Evolutionary conservation across 2,329 filamentous ascomycete genomes (phyloP), one percentile per base, ranked within the genome.

Genomic region (Fusarium mundagurra): DNA sequence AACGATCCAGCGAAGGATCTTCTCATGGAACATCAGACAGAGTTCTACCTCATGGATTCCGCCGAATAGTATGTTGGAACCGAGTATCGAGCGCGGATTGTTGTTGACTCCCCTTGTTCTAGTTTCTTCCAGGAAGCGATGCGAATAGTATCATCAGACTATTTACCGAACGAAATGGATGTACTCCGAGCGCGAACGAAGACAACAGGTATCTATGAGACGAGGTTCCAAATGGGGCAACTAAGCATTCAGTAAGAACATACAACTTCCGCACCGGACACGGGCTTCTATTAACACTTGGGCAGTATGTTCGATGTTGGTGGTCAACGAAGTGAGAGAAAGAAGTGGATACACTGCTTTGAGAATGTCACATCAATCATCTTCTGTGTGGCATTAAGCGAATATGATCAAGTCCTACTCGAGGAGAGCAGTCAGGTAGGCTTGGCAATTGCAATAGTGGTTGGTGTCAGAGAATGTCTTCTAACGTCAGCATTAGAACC

Each of bases 321-420:
- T 72, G 96, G 96, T 31, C 96, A 99, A 84, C 89, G 96, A 81
- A 98, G 96, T 83, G 96, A 99, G 85, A 91, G 96, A 72, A 99
- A 99, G 88, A 99, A 99, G 86, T 99, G 96, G 96, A 99, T 99
- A 81, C 96, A 99, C 85, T 99, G 96, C 86, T 99, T 99, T 83
- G 96, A 99, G 84, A 98, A 98, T 79, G 96, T 99, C 79, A 99
- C 96, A 48, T 98, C 96, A 8, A 99, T 99, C 83, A 99, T 99
- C 77, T 99, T 99, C 85, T 99, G 96, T 81, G 96, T 99, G 71
- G 96, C 96, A 22, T 86, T 99, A 77, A 98, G 95, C 86, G 96
- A 99, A 84, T 99, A 99, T 82, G 96, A 99, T 81, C 96, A 99
- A 85, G 96, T 98, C 10, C 87, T 99, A 61, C 87, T 99, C 45